Evolutionary conservation across 116 monocot genomes (phyloP).

Genomic region (Zostera marina): DNA sequence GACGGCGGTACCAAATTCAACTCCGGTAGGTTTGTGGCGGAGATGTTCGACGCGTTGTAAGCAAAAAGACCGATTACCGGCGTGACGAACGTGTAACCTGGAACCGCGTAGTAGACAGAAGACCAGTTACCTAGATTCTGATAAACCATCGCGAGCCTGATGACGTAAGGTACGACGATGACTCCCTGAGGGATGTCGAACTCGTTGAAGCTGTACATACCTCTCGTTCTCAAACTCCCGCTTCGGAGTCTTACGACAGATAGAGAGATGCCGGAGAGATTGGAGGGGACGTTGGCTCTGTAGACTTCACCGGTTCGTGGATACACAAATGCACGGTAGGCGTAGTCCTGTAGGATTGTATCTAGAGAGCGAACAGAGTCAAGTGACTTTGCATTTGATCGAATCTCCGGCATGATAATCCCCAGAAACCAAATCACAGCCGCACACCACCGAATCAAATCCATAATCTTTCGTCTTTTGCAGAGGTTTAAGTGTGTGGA

Average conservation of each 20-base stretch:
- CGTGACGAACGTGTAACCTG: constrained; percentile 56
- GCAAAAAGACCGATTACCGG: constrained; percentile 76
- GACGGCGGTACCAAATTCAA: constrained; percentile 38
- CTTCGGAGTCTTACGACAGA: constrained; percentile 47
- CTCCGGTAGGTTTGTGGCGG: constrained; percentile 35
- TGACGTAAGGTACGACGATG: constrained; percentile 49
- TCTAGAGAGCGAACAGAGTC: constrained; percentile 33
- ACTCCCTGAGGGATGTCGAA: constrained; percentile 57
- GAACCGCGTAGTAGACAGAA: constrained; percentile 43
- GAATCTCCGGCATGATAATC: constrained; percentile 9
- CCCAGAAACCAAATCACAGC: constrained; percentile 3
- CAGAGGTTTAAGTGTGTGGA: not conserved
- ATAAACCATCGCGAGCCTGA: constrained; percentile 75
- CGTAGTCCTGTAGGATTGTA: constrained; percentile 66
- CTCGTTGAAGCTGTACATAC: constrained; percentile 43
- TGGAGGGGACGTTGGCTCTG: constrained; percentile 31
- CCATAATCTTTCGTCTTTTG: not conserved
- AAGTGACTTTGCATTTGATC: constrained; percentile 19
- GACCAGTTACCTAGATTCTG: constrained; percentile 83
- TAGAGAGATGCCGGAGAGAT: constrained; percentile 52
- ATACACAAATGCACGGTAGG: constrained; percentile 39
- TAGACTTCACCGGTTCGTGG: constrained; percentile 59
- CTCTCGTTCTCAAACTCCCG: constrained; percentile 53
- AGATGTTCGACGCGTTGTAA: constrained; percentile 58
- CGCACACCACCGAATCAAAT: not conserved